Base-by-base conservation (phyloP, 2,329 filamentous ascomycete genomes). In the Conoideocrella luteorostrata region DNA sequence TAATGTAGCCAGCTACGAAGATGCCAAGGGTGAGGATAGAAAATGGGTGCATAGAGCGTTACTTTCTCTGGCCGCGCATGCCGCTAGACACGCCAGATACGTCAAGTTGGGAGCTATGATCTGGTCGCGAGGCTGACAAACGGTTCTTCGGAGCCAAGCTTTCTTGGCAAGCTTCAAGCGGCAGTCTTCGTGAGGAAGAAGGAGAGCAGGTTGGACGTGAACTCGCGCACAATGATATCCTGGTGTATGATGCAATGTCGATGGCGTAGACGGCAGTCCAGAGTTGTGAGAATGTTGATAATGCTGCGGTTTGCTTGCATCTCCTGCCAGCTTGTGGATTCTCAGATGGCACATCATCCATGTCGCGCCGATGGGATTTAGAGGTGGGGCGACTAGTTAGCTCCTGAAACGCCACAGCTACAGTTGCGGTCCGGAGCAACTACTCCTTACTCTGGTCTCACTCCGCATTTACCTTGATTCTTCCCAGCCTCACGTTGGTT, bases 1-100 rank as follows among this genome's bases (percentile, higher is more conserved):
- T 98, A 67, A 91, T 97, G 77, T 98, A 98, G 68, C 93, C 93
- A 72, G 93, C 91, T 77, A 97, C 86, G 75, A 98, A 98, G 74
- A 98, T 96, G 71, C 86, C 89, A 71, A 95, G 82, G 61, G 90
- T 95, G 68, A 96, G 80, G 66, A 91, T 75, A 52, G 91, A 97
- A 74, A 97, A 96, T 61, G 90, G 88, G 88, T 96, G 90, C 91
- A 97, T 97, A 77, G 75, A 78, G 69, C 69, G 66, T 60, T 68
- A 65, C 62, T 60, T 54, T 51, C 51, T 47, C 47, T 54, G 62
- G 57, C 61, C 59, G 64, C 56, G 62, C 71, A 74, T 74, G 64
- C 68, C 68, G 54, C 56, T 47, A 47, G 45, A 43, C 37, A 26
- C 24, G 36, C 37, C 43, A 29, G 36, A 24, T n/a, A 37, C 24